Evolutionary conservation across 768 basidiomycete species (phyloP), one percentile per base, ranked within the genome.

Genomic region (Termitomyces sp.): DNA sequence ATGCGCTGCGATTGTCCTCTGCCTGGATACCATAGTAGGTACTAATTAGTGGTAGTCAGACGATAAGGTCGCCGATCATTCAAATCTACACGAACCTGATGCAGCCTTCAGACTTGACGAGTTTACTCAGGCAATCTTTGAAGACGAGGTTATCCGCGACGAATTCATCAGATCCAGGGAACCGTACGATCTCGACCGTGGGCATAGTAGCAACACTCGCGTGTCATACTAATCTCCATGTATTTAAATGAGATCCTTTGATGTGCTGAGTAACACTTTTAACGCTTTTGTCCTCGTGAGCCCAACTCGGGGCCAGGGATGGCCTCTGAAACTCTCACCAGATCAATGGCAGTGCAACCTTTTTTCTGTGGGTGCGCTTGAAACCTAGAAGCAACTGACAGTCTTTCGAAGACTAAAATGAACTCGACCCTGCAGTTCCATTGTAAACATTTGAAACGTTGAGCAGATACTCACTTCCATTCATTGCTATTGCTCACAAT

Each of bases 151-250:
- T 32, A 41, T 60, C 49, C 5, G 47, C 57, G 9, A 58, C 54
- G 38, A 60, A 60, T 1, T 50, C 59, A 44, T 60, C 59, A 14
- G 62, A 63, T 3, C 51, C 57, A 36, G 54, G 50, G 47, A 60
- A 63, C 22, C 51, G 50, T 22, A 53, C 53, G 47, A 63, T 53
- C 22, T 60, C 59, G 24, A 60, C 53, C 13, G 54, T 60, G 18
- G 59, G 59, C 62, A 63, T 63, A 28, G 41, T 51, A 9, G n/a
- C 32, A n/a, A 10, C 36, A n/a, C 9, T 20, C 6, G 22, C 22
- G 14, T n/a, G 30, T 11, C 18, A 38, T 20, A 3, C 28, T 20
- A 26, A 26, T 26, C 41, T 40, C 16, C 16, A 40, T 40, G 10
- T 43, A 43, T 44, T 13, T 44, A 18, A 47, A 11, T 3, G 3